phyloP scores from a whole-genome alignment of 345 rosid genomes.

The Eucalyptus tenuipes region DNA sequence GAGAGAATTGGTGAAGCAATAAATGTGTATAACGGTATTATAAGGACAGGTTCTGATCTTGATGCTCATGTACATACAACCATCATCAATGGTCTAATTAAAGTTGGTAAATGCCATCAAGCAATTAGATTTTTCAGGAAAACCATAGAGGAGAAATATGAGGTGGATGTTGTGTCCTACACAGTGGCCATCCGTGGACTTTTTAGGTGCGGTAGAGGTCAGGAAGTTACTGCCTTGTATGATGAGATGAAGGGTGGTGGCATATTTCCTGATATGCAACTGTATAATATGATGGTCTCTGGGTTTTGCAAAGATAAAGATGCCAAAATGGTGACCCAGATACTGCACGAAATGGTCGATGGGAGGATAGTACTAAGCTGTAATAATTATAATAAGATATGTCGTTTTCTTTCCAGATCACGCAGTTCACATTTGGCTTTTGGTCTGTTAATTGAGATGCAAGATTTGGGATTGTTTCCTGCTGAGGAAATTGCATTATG shows the following conservation, averaged over 20 bases:
- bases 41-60: conserved; percentile 5
- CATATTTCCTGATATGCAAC: conserved; percentile 20
- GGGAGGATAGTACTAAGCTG: conserved; percentile 27
- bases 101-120: conserved; percentile 20
- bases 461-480: conserved; percentile 13
- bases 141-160: conserved; percentile 23
- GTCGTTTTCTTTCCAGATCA: conserved; percentile 11
- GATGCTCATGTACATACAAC: conserved; percentile 62
- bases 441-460: conserved; percentile 15
- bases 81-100: conserved; percentile 34
- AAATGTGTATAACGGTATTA: conserved; percentile 30
- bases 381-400: conserved; percentile 12
- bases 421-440: conserved; percentile 5
- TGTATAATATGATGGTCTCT: conserved; percentile 27
- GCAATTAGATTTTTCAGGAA: conserved; percentile 38
- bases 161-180: conserved; percentile 52
- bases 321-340: conserved; percentile 24
- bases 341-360: conserved; percentile 33
- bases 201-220: conserved; percentile 28
- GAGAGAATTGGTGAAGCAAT: conserved; percentile 24
- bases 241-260: conserved; percentile 44
- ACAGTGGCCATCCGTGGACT: conserved; percentile 56
- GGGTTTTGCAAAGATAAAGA: conserved; percentile 38
- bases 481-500: conserved; percentile 1
- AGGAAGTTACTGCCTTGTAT: conserved; percentile 36